Evolutionary conservation across 2,329 filamentous ascomycete genomes (phyloP).

Genomic region (Curvularia sp.): DNA sequence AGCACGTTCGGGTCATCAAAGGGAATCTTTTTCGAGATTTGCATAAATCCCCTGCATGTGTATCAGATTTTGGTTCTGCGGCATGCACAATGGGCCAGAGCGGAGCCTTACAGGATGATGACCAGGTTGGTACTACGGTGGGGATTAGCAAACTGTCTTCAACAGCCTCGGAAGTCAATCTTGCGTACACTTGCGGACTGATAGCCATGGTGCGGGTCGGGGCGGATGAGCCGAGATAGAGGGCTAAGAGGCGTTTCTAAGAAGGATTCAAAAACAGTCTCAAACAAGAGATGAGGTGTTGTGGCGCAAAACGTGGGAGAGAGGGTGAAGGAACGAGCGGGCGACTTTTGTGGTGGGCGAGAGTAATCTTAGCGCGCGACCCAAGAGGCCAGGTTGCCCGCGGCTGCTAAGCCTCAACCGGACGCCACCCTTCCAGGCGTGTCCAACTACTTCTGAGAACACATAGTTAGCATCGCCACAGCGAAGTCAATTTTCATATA

Average conservation of each 20-base stretch:
- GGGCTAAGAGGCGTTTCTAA: conserved; percentile 3
- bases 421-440: conserved; percentile 31
- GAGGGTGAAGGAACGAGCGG: conserved; percentile 14
- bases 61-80: conserved; percentile 17
- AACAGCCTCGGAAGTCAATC: not conserved
- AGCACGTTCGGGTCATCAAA: conserved; percentile 86
- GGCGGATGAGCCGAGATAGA: not conserved
- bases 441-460: conserved; percentile 40
- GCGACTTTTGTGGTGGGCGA: conserved; percentile 37
- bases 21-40: conserved; percentile 92
- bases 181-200: conserved; percentile 49
- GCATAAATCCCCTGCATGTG: conserved; percentile 76
- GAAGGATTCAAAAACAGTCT: conserved; percentile 2
- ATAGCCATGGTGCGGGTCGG: conserved; percentile 42
- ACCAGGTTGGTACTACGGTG: conserved; percentile 47
- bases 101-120: conserved; percentile 46
- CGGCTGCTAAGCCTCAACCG: conserved; percentile 29
- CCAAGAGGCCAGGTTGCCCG: conserved; percentile 42
- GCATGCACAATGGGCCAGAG: not conserved
- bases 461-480: conserved; percentile 19
- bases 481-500: not conserved
- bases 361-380: conserved; percentile 25
- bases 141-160: conserved; percentile 36
- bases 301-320: conserved; percentile 25
- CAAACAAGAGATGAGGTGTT: conserved; percentile 7